Conservation (phyloP, 2,329 filamentous ascomycete species). For the Anisogramma anomala region DNA sequence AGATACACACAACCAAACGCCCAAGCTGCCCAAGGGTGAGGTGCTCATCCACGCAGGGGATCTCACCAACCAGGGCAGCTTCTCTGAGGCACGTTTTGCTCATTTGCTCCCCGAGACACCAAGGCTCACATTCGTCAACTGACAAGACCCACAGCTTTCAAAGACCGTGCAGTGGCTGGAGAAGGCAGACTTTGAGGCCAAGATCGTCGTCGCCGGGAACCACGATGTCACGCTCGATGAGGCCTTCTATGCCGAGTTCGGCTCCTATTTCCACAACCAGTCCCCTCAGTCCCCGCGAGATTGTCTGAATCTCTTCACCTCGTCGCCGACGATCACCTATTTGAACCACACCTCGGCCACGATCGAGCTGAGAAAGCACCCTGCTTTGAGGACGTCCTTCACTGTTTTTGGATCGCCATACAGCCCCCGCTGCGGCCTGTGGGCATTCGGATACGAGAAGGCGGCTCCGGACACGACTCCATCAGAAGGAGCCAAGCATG, state of each 20-base stretch:
- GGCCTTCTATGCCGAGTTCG: conserved; percentile 46
- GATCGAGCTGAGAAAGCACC: conserved; percentile 41
- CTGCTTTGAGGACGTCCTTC: conserved; percentile 49
- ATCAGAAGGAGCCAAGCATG: conserved; percentile 7
- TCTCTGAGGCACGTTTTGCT: conserved; percentile 32
- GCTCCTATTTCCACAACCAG: conserved; percentile 44
- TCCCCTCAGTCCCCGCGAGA: conserved; percentile 37
- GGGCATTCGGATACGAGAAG: conserved; percentile 55
- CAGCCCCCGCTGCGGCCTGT: conserved; percentile 43
- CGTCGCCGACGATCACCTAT: conserved; percentile 49
- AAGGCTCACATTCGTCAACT: background rate
- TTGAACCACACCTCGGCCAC: conserved; percentile 45
- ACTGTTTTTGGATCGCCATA: conserved; percentile 62
- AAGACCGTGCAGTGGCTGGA: conserved; percentile 57
- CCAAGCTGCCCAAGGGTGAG: conserved; percentile 58
- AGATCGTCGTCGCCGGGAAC: conserved; percentile 63
- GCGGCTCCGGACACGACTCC: background rate
- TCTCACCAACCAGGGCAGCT: conserved; percentile 60
- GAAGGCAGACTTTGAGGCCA: conserved; percentile 54
- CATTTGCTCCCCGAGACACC: background rate
- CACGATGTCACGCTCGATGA: conserved; percentile 62
- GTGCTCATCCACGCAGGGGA: conserved; percentile 68
- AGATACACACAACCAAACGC: conserved; percentile 59
- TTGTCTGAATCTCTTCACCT: conserved; percentile 43
- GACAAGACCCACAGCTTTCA: conserved; percentile 31